These are phyloP conservation scores for Phylloporus rhodoxanthus DNA, from an alignment of 768 basidiomycete species.

Conservation along the genomic window DNA sequence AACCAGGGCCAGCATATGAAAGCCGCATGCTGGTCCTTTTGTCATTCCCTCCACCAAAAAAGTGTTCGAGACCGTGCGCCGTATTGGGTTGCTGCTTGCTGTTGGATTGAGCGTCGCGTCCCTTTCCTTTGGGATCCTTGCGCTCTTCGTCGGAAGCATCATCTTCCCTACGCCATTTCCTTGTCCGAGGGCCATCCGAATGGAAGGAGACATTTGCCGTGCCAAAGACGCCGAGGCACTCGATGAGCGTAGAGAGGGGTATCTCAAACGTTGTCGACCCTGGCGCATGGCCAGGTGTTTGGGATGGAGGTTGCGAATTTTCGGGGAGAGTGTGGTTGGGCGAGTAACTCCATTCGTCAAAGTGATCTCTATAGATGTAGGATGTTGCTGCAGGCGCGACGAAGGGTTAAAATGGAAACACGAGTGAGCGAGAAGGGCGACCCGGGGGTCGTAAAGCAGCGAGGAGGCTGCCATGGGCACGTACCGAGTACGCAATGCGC, in stretches of 20 bases:
- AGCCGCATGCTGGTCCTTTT: constrained; percentile 83
- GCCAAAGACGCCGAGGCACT: constrained; percentile 92
- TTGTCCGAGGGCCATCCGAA: constrained; percentile 34
- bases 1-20: constrained; percentile 71
- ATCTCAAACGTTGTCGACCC: constrained; percentile 62
- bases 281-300: constrained; percentile 10
- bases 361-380: constrained; percentile 71
- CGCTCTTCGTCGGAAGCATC: constrained; percentile 41
- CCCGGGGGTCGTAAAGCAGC: neutral
- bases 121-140: constrained; percentile 33
- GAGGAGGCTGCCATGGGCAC: constrained; percentile 16
- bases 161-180: constrained; percentile 43
- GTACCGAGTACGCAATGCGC: constrained; percentile 73
- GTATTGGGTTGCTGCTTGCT: constrained; percentile 17
- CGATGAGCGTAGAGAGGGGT: constrained; percentile 75
- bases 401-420: neutral
- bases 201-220: constrained; percentile 46
- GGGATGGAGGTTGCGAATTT: constrained; percentile 17
- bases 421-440: neutral
- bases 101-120: neutral
- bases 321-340: constrained; percentile 33
- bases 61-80: constrained; percentile 47
- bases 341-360: constrained; percentile 71
- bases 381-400: constrained; percentile 58
- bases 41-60: constrained; percentile 45